Base-by-base conservation (phyloP, 176 grass and related monocot species). In the Bromus sterilis region DNA sequence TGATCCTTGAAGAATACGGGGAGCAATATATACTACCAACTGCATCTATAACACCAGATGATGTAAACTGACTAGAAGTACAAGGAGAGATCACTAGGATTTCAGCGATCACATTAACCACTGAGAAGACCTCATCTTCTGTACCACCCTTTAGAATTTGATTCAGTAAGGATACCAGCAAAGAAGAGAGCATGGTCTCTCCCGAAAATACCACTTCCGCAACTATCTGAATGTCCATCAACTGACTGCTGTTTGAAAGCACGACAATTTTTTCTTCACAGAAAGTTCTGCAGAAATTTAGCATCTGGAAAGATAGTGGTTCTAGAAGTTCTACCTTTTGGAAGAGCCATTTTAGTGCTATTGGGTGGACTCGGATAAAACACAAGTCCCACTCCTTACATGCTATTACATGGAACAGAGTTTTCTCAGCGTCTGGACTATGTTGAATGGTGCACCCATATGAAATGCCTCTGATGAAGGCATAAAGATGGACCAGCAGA, bases 281-380 rank as follows among this genome's bases (percentile, higher is more conserved):
- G 70, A 86, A 93, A 62, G n/a, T 87, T 89, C 71, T 92, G 56
- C 90, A 98, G 77, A 95, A 91, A 66, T 88, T 91, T 32, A 95
- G 79, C 79, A 98, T 72, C 55, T 94, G 88, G 26, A 84, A 60
- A 36, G 88, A 83, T 5, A 98, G 82, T 42, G 90, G 84, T 79
- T 73, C 66, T 44, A 78, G 76, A 43, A 98, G 85, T 82, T 87
- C 92, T 87, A 87, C 70, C 24, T 91, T 87, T 79, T 89, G 88
- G 78, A 98, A 98, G 58, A 98, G 78, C 92, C 92, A 98, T 81
- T 93, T 94, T 70, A 98, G 56, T 77, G 86, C 90, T 83, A 87
- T 63, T 35, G 84, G 84, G 74, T 94, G 90, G 37, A 91, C 81
- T 20, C 84, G 77, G 71, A 88, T 84, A 9, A 65, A 61, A 66